Conservation (phyloP, 352 stramenopile genomes). For the Pythium scleroteichum region DNA sequence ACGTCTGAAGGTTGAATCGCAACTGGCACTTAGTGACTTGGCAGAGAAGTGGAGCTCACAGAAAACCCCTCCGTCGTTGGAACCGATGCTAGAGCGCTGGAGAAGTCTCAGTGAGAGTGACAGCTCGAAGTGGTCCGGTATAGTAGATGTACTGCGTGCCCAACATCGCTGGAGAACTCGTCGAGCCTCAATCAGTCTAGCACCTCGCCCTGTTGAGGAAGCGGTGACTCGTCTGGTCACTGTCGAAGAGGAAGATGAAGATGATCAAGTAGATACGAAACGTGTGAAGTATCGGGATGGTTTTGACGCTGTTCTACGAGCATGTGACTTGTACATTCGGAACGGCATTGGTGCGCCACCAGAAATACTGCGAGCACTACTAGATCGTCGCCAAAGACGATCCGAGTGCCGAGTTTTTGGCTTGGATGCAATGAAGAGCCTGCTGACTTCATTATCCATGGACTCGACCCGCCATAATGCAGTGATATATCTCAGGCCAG, state of each 20-base stretch:
- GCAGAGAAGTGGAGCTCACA: slow-evolving; percentile 86
- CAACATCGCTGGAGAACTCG: slow-evolving; percentile 65
- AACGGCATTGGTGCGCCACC: slow-evolving; percentile 79
- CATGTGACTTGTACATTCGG: slow-evolving; percentile 86
- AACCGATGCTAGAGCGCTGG: slow-evolving; percentile 88
- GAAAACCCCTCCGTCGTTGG: slow-evolving; percentile 76
- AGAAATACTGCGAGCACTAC: slow-evolving; percentile 64
- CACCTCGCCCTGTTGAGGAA: neutral
- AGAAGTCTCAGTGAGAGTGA: slow-evolving; percentile 73
- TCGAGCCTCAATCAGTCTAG: slow-evolving; percentile 45
- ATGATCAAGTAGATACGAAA: slow-evolving; percentile 10
- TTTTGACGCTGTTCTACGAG: slow-evolving; percentile 82
- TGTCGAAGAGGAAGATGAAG: slow-evolving; percentile 31
- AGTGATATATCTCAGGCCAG: slow-evolving; percentile 81
- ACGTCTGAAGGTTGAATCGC: slow-evolving; percentile 62
- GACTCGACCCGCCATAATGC: slow-evolving; percentile 75
- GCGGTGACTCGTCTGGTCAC: slow-evolving; percentile 18
- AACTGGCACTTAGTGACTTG: slow-evolving; percentile 76
- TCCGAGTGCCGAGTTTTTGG: slow-evolving; percentile 79
- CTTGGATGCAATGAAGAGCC: slow-evolving; percentile 78
- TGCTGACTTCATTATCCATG: slow-evolving; percentile 72
- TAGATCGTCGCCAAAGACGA: slow-evolving; percentile 73
- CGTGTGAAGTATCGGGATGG: slow-evolving; percentile 57
- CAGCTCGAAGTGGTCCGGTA: slow-evolving; percentile 83
- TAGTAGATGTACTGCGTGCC: slow-evolving; percentile 80